Evolutionary conservation across 306 rosid species (phyloP), one percentile per base, ranked within the genome.

Genomic region (Cucumis sativus): DNA sequence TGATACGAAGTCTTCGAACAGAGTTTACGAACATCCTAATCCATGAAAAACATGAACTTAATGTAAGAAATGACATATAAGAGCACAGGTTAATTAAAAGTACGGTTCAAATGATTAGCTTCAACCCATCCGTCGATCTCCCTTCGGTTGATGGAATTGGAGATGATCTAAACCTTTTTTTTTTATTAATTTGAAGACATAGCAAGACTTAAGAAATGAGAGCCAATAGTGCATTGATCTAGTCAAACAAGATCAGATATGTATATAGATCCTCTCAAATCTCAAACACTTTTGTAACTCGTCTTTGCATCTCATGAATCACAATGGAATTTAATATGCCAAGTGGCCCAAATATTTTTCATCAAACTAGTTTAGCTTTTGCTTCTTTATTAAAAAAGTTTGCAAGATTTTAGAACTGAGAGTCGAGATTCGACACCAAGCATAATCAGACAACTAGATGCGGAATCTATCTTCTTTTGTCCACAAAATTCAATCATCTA

Each of bases 1-100:
- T 87, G 83, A 89, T 89, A n/a, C 93, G 82, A 43, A 89, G 93
- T 82, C 91, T 82, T 84, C 84, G 88, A 84, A 87, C 90, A 0
- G 91, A 89, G 80, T 82, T 60, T 8, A 87, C 74, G 78, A 89
- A 89, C 91, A 89, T 89, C 84, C 93, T 89, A 67, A 55, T 56
- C 74, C 62, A 70, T 6, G 78, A 25, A 77, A 79, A 69, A 3
- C 57, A 62, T 41, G 52, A 51, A 45, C 72, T 30, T 21, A 37
- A 20, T 11, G 14, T 76, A 37, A 17, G 23, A 74, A 25, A 13
- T 8, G 8, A 69, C 75, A 45, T 21, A 21, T 13, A n/a, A 41
- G 51, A 66, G 28, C 8, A 1, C 9, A 18, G 15, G 18, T 39
- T 4, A 66, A 7, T 37, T 10, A 15, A 66, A n/a, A 60, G 17